Percentiles rank a stretch among this genome's conserved stretches.
These are phyloP conservation scores for Thinopyrum obtusiflorum DNA, from an alignment of 202 grass and related monocot genomes.

Conservation along the genomic window DNA sequence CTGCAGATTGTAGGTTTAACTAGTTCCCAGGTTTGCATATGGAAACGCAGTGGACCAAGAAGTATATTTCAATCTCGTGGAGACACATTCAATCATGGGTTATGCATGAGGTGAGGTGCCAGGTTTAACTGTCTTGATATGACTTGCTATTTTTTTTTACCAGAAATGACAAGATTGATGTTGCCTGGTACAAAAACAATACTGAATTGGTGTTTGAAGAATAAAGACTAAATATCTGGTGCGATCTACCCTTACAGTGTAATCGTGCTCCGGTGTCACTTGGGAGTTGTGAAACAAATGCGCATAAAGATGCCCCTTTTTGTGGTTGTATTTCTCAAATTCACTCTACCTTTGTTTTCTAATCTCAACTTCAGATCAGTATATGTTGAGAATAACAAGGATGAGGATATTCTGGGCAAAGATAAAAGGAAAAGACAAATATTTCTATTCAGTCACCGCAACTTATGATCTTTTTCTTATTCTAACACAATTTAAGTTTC, in stretches of 20 bases:
- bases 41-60: conserved; percentile 68
- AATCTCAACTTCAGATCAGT: neutral
- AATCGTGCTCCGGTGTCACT: neutral
- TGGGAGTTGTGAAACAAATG: neutral
- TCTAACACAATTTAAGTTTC: conserved; percentile 13
- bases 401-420: neutral
- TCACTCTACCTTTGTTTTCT: neutral
- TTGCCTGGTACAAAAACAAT: neutral
- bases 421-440: neutral
- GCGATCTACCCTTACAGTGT: neutral
- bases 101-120: conserved; percentile 77
- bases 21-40: conserved; percentile 72
- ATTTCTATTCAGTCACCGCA: neutral
- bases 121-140: conserved; percentile 4
- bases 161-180: conserved; percentile 24
- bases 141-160: neutral
- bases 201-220: neutral
- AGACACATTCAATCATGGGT: conserved; percentile 60
- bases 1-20: conserved; percentile 94
- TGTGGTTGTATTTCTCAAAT: neutral
- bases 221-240: neutral
- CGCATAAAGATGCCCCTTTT: neutral
- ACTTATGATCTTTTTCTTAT: neutral
- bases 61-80: conserved; percentile 65
- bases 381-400: neutral